Evolutionary conservation across 2,329 filamentous ascomycete species (phyloP), one percentile per base, ranked within the genome.

Genomic region (Aspergillus brunneoviolaceus): DNA sequence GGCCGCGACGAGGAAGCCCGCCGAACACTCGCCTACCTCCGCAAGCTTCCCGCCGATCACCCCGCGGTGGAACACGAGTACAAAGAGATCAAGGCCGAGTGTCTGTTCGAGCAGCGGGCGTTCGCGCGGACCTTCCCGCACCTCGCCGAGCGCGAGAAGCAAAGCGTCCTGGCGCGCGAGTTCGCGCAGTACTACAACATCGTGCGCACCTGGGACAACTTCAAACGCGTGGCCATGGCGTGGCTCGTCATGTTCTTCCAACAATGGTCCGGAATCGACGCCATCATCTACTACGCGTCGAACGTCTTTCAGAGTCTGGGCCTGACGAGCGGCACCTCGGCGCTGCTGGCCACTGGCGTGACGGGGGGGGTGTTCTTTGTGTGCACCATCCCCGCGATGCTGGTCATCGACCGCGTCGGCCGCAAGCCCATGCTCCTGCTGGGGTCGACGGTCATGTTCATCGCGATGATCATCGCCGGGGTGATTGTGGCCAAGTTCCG

Each of bases 141-240:
- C 25, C 57, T 70, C 35, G 68, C 67, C 1, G 69, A 71, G 50
- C 63, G 61, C 9, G 68, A 71, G 58, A 72, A 76, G 58, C 73
- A 76, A 39, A 83, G 76, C 60, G 70, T 80, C 0, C 78, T 77
- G 67, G 68, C 69, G 64, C 67, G 78, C 23, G 77, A 84, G 66
- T 71, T 83, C 51, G 81, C 82, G 0, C 81, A 84, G 61, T 84
- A 85, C 61, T 74, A 72, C 58, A 79, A 81, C 57, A 78, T 80
- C 48, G 69, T 83, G 60, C 72, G 79, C 27, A 79, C 77, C 9
- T 76, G 70, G 76, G 81, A 83, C 60, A 35, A 35, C 12, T 35
- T 84, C 61, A 81, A 80, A 71, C 75, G 80, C 42, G 77, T 81
- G 4, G 62, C 73, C 6, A 79, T 74, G 10, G 80, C 77, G 2